Evolutionary conservation across 202 grass and related monocot genomes (phyloP), one percentile per base, ranked within the genome.

Genomic region (Brachypodium distachyon): DNA sequence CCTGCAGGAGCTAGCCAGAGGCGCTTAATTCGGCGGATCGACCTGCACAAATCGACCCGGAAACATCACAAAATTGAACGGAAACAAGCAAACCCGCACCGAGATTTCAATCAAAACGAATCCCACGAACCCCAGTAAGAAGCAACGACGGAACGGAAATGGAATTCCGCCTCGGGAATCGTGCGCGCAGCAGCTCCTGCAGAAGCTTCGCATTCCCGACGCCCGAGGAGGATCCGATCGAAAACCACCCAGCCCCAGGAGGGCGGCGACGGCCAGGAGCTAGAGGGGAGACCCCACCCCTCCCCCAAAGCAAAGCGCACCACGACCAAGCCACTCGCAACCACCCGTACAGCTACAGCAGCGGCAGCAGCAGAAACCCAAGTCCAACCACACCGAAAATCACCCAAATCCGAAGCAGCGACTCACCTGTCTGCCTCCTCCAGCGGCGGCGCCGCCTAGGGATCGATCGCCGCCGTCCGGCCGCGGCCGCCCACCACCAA

Each of bases 401-500:
- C 62, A 12, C 25, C 76, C 76, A 53, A 84, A 88, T 80, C 70
- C 49, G 51, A 37, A 77, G 12, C 9, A 37, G 67, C 47, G 65
- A 57, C 82, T 85, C 65, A 85, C 86, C 86, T 88, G 17, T n/a
- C n/a, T n/a, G n/a, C n/a, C n/a, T n/a, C 69, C 81, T 68, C 52
- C 56, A 42, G 21, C 62, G 53, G 27, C 76, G 67, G n/a, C 26
- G 46, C 28, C 75, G 52, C 34, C 60, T 21, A 44, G n/a, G n/a
- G 43, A n/a, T n/a, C n/a, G 26, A 14, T 26, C 54, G 46, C 19
- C 57, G 33, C 4, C 65, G 16, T 39, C 40, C 18, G 61, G 38
- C 17, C 23, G 4, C 40, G 1, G 10, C 67, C 55, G 3, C 70
- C 70, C 25, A 14, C 25, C 21, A n/a, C n/a, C n/a, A 36, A 36